These are phyloP conservation scores for Grigorovia transvaalensis DNA, from an alignment of 805 yeast genomes.

Conservation along the genomic window DNA sequence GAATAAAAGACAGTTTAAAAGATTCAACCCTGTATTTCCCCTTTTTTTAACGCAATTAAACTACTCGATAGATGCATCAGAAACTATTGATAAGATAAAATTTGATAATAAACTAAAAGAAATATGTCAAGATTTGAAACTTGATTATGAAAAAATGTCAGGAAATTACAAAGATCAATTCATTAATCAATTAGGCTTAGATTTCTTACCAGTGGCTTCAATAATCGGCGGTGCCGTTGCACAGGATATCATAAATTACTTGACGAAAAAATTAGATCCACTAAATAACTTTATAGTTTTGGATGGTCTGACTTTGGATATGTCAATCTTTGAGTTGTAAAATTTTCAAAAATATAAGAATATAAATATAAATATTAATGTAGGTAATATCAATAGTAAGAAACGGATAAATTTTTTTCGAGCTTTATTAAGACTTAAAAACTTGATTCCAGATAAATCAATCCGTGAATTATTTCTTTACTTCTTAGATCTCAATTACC, in stretches of 20 bases:
- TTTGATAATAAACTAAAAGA: conserved; percentile 4
- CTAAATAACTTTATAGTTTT: conserved; percentile 70
- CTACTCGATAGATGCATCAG: background rate
- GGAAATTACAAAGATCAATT: conserved; percentile 33
- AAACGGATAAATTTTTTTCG: background rate
- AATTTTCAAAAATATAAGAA: background rate
- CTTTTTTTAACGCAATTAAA: conserved; percentile 36
- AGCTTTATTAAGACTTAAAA: too few relatives aligned
- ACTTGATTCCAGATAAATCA: too few relatives aligned
- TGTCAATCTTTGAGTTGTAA: conserved; percentile 56
- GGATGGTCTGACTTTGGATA: conserved; percentile 60
- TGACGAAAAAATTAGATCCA: conserved; percentile 70
- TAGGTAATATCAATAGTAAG: background rate
- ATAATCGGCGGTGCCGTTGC: conserved; percentile 82
- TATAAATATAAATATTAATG: background rate
- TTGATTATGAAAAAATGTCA: conserved; percentile 35
- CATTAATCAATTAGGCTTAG: conserved; percentile 42
- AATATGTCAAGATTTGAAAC: conserved; percentile 31
- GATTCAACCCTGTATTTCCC: conserved; percentile 34
- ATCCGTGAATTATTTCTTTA: background rate
- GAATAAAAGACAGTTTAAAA: conserved; percentile 20
- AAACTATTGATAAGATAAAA: conserved; percentile 14
- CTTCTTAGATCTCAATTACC: too few relatives aligned
- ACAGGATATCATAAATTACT: conserved; percentile 78
- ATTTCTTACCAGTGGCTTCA: conserved; percentile 76